A percentile compares a stretch with the other conserved stretches of the same genome.
These are phyloP conservation scores for Tetrahymena elliotti DNA, from an alignment of 73 alveolate genomes.

Conservation along the genomic window DNA sequence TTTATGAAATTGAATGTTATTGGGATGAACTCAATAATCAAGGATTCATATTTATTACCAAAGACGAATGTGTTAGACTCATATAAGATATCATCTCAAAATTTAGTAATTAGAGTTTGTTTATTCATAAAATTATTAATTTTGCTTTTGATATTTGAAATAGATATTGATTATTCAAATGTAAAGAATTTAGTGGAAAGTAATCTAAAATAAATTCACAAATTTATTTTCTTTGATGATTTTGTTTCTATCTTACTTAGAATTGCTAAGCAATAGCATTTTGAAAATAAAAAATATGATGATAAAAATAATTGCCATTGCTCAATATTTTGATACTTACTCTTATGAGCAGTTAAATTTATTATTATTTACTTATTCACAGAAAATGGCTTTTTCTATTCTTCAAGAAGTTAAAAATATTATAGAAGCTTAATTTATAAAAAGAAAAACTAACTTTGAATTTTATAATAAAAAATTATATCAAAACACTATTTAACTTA, in stretches of 20 bases:
- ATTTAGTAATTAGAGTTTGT: background rate
- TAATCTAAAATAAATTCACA: background rate
- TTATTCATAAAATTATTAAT: background rate
- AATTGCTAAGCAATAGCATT: background rate
- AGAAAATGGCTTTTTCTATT: too few species aligned
- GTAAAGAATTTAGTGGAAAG: background rate
- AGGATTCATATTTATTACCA: background rate
- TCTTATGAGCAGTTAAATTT: too few species aligned
- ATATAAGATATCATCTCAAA: background rate
- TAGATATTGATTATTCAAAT: background rate
- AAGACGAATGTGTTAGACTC: background rate
- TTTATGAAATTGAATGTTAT: background rate
- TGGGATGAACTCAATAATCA: background rate
- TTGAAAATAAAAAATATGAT: too few species aligned
- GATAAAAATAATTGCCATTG: background rate
- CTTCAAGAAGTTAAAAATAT: too few species aligned
- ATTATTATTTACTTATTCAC: too few species aligned
- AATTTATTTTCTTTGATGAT: background rate
- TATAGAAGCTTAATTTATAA: too few species aligned
- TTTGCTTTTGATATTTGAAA: background rate
- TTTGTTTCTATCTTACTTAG: background rate
- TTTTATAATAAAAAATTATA: too few species aligned
- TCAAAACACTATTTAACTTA: too few species aligned
- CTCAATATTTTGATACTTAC: background rate
- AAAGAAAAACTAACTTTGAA: too few species aligned